Percentiles rank a stretch among this genome's conserved stretches.
Evolutionary conservation across 306 rosid species (phyloP).

Genomic region (Parietaria judaica): DNA sequence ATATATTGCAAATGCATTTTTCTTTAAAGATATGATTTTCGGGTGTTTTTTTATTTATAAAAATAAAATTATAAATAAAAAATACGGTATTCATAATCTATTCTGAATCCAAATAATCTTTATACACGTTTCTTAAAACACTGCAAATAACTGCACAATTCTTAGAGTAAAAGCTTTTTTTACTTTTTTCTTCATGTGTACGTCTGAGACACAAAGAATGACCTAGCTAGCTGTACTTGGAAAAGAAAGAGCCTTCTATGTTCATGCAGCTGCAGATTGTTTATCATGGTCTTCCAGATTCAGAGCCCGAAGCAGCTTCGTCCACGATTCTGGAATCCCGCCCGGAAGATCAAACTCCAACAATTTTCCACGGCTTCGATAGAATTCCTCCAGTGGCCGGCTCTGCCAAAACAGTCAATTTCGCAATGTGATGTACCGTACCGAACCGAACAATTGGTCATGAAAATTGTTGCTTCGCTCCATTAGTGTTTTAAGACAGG

Average conservation of each 20-base stretch:
- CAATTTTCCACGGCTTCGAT: slow-evolving; percentile 34
- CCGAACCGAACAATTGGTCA: too few species aligned
- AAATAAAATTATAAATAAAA: too few species aligned
- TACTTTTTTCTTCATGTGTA: background rate
- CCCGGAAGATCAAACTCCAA: slow-evolving; percentile 44
- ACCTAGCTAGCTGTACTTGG: slow-evolving; percentile 15
- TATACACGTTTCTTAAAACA: slow-evolving; percentile 13
- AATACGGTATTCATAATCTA: too few species aligned
- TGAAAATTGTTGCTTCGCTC: too few species aligned
- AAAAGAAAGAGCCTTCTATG: background rate
- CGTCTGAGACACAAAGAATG: slow-evolving; percentile 24
- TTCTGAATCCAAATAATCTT: slow-evolving; percentile 4
- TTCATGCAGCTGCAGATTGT: slow-evolving; percentile 36
- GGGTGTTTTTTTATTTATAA: background rate
- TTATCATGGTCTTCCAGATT: slow-evolving; percentile 31
- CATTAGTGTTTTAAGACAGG: too few species aligned
- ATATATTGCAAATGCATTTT: too few species aligned
- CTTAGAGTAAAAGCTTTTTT: background rate
- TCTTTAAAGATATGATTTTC: background rate
- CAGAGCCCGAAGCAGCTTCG: slow-evolving; percentile 43
- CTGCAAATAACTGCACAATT: slow-evolving; percentile 5
- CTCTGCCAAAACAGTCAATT: slow-evolving; percentile 26
- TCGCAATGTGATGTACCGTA: background rate
- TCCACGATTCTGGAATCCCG: slow-evolving; percentile 52
- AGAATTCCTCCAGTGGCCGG: slow-evolving; percentile 39